Evolutionary conservation across 2,329 filamentous ascomycete species (phyloP), one percentile per base, ranked within the genome.

Genomic region (Metarhizium sp.): DNA sequence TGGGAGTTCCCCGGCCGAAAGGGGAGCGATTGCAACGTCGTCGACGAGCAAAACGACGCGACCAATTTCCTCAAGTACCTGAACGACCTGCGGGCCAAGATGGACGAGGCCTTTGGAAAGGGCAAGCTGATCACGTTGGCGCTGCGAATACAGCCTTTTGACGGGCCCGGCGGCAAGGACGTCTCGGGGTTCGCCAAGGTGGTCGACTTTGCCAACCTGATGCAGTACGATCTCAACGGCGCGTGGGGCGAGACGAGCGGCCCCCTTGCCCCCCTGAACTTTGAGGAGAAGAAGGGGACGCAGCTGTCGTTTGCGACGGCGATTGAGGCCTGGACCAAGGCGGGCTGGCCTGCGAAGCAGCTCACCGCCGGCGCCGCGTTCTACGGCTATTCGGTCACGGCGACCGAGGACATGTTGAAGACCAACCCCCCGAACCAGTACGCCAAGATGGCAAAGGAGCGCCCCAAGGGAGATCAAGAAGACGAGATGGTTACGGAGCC

Each of bases 171-270:
- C 16, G 13, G 10, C 5, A 29, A 29, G 5, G 25, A 48, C 13
- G 20, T 48, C 6, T 11, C 45, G 7, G 20, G 20, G 3, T 48
- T 48, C 7, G 25, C 45, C 20, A 29, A 30, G 20, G 45, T 48
- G 20, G 45, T 48, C 5, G 45, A 48, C 25, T 48, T 14, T 14
- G 45, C 16, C 20, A 48, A 48, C 8, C 11, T 59, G 3, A 56
- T 59, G 51, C 46, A 53, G 48, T 59, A 50, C 11, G 58, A 59
- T 53, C 48, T 58, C 54, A 58, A 56, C 38, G 56, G 56, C 38
- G 30, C 46, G 20, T 59, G 56, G 56, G 43, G 29, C 16, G 32
- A 46, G 13, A 45, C 29, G 2, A 55, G 56, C 2, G 58, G 58
- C 1, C 54, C 58, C 3, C 45, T 45, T 20, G 45, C 58, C 18